phyloP scores from a whole-genome alignment of 2,329 filamentous ascomycete genomes.

The Sordariomycetes sp. region DNA sequence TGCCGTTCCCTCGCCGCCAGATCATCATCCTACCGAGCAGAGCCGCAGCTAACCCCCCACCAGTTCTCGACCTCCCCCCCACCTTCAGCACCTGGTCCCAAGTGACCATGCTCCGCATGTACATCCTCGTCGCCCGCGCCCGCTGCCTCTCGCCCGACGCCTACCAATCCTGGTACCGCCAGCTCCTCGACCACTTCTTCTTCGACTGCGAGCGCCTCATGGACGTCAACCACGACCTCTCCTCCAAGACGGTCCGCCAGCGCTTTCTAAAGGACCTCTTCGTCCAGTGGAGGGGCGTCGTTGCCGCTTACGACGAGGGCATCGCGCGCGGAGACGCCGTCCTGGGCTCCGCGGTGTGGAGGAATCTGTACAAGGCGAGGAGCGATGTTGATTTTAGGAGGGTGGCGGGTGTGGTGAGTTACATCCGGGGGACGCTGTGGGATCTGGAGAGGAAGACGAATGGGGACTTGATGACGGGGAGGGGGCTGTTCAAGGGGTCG shows the following conservation, averaged over 20 bases:
- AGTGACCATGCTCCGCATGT: slow-evolving; percentile 93
- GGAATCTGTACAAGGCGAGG: slow-evolving; percentile 74
- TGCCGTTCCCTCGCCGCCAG: no score
- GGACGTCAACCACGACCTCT: slow-evolving; percentile 63
- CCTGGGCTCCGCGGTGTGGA: slow-evolving; percentile 75
- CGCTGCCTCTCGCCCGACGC: slow-evolving; percentile 61
- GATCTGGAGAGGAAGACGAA: slow-evolving; percentile 37
- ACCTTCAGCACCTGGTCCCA: slow-evolving; percentile 96
- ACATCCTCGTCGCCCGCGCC: slow-evolving; percentile 72
- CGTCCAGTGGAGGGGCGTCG: slow-evolving; percentile 78
- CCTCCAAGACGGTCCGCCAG: slow-evolving; percentile 43
- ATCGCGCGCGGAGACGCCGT: slow-evolving; percentile 64
- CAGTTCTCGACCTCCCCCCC: slow-evolving; percentile 65
- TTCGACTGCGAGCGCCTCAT: slow-evolving; percentile 77
- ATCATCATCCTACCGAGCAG: no score
- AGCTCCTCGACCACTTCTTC: slow-evolving; percentile 92
- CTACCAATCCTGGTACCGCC: slow-evolving; percentile 69
- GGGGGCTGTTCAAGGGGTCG: slow-evolving; percentile 27
- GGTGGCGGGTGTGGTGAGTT: slow-evolving; percentile 40
- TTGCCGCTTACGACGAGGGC: slow-evolving; percentile 77
- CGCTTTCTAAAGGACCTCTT: slow-evolving; percentile 78
- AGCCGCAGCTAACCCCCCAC: background rate
- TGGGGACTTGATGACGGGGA: slow-evolving; percentile 21
- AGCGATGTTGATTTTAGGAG: slow-evolving; percentile 32
- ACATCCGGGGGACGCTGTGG: slow-evolving; percentile 35